These are phyloP conservation scores for Phytomonas sp. DNA, from an alignment of 208 protist species.

Conservation along the genomic window DNA sequence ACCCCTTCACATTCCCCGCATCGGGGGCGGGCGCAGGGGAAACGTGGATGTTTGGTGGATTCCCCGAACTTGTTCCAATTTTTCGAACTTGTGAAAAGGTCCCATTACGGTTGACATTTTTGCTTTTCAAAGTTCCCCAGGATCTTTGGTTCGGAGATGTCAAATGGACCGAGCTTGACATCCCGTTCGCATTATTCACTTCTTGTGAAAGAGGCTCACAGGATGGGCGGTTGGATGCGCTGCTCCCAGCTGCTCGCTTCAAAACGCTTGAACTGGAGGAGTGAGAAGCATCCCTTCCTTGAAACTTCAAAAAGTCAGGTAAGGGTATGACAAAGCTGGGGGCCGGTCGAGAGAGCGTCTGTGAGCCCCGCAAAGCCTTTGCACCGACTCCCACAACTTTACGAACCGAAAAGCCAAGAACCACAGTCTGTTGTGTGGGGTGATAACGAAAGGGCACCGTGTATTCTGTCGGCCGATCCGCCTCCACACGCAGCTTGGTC, in stretches of 20 bases:
- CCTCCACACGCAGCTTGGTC: constrained; percentile 44
- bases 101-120: not conserved
- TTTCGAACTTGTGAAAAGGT: not conserved
- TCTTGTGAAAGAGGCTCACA: not conserved
- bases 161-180: not conserved
- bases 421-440: constrained; percentile 53
- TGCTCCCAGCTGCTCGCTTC: not conserved
- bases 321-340: not conserved
- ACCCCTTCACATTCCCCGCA: not conserved
- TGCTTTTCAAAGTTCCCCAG: not conserved
- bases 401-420: constrained; percentile 56
- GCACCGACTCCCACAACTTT: constrained; percentile 15
- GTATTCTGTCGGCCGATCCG: constrained; percentile 57
- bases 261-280: not conserved
- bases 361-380: constrained; percentile 14
- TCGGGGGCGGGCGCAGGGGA: not conserved
- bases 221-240: not conserved
- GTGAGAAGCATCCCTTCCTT: not conserved
- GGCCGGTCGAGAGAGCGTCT: not conserved
- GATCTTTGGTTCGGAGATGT: not conserved
- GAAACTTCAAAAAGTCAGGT: not conserved
- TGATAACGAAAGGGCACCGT: constrained; percentile 81
- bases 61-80: not conserved
- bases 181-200: not conserved
- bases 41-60: not conserved